Evolutionary conservation across 2,329 filamentous ascomycete species (phyloP).

Genomic region (Colletotrichum brevisporum): DNA sequence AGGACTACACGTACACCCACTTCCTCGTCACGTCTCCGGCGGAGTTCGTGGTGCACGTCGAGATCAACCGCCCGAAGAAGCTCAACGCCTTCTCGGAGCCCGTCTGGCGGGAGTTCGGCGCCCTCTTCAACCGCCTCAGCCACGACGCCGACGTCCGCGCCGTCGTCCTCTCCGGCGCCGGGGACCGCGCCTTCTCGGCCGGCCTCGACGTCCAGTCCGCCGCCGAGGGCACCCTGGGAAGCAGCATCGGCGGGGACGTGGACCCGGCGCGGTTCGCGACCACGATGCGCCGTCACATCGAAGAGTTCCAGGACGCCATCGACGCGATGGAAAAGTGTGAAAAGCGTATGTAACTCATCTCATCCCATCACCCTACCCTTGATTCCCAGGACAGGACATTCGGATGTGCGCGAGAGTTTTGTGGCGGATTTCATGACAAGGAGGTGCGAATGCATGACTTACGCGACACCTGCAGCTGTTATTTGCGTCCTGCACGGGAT

Average conservation of each 20-base stretch:
- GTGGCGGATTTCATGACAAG: no score
- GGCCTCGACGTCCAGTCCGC: constrained; percentile 87
- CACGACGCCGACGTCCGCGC: constrained; percentile 79
- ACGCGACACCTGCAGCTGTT: constrained; percentile 69
- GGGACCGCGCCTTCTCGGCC: constrained; percentile 86
- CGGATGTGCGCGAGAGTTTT: neutral
- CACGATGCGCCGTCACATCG: constrained; percentile 75
- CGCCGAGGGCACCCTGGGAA: constrained; percentile 58
- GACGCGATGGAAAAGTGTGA: constrained; percentile 85
- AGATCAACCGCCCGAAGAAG: constrained; percentile 90
- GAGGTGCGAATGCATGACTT: constrained; percentile 21
- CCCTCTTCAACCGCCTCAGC: constrained; percentile 81
- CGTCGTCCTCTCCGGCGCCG: constrained; percentile 85
- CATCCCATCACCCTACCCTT: neutral
- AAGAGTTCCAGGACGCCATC: constrained; percentile 86
- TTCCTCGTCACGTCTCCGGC: constrained; percentile 81
- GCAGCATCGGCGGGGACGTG: constrained; percentile 43
- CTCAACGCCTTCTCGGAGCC: constrained; percentile 88
- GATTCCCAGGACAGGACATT: neutral
- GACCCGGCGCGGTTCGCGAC: constrained; percentile 78
- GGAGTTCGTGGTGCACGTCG: constrained; percentile 86
- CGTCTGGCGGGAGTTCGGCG: constrained; percentile 88
- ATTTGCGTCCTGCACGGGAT: constrained; percentile 86
- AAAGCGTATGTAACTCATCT: constrained; percentile 73
- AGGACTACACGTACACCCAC: constrained; percentile 68